Evolutionary conservation across 2,329 filamentous ascomycete genomes (phyloP), one percentile per base, ranked within the genome.

Genomic region (Fusarium praegraminearum): DNA sequence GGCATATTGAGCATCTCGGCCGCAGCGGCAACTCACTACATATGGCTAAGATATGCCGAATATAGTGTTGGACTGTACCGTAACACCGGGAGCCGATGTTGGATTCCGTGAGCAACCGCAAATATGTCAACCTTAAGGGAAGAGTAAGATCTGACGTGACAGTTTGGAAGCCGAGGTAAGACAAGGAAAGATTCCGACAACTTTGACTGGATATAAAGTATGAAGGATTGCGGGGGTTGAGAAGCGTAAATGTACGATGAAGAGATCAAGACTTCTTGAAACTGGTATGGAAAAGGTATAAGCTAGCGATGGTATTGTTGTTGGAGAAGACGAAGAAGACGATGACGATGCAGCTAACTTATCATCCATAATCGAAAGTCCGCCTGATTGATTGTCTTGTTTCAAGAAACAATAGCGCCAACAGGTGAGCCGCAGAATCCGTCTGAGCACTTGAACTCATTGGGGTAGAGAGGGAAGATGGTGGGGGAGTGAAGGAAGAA

Each of bases 191-290:
- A 28, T 33, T 24, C 30, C 28, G 26, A 62, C 41, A 51, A 22
- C 28, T 41, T 45, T 51, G 33, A 51, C 49, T 40, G 15, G 30
- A 32, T 9, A 20, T 12, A 46, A 24, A 26, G 5, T 22, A 40
- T 40, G 35, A 50, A 8, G 15, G 35, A 49, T 28, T 33, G 41
- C 11, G 36, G 16, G 35, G 43, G n/a, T 35, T 15, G 13, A 45
- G 20, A 46, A 28, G 41, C 49, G 24, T 32, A 22, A 35, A 52
- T 52, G 36, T 7, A 35, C 11, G 18, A 52, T 41, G 35, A 15
- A 28, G 24, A 20, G 15, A 55, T 38, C 61, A 63, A 67, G 62
- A 52, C 66, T 62, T 67, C 52, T 63, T 63, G 52, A 63, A 69
- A 57, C 43, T 44, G 13, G 11, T 41, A 20, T 28, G 35, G 46